These are phyloP conservation scores for Takashimella koratensis DNA, from an alignment of 1,284 basidiomycete genomes.

Conservation along the genomic window DNA sequence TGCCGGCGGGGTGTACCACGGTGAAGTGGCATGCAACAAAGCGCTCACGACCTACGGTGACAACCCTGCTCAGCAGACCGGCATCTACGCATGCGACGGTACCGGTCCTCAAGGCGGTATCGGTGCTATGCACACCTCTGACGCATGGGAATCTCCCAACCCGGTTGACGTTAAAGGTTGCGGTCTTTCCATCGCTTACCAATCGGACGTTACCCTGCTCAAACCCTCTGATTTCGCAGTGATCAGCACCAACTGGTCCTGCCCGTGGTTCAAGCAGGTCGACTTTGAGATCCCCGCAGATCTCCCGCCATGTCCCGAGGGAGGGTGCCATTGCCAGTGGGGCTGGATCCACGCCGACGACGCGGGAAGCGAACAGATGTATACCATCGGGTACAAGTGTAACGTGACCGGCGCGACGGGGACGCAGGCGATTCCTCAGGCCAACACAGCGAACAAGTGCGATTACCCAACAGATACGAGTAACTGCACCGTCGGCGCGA, in stretches of 20 bases:
- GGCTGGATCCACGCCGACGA: conserved; percentile 36
- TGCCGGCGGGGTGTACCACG: conserved; percentile 34
- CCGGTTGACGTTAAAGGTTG: conserved; percentile 41
- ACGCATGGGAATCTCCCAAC: conserved; percentile 25
- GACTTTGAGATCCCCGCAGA: conserved; percentile 39
- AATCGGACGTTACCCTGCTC: conserved; percentile 30
- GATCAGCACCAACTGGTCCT: conserved; percentile 32
- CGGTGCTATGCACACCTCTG: conserved; percentile 41
- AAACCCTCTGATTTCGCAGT: conserved; percentile 39
- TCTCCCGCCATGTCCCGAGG: conserved; percentile 40
- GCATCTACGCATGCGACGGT: neutral
- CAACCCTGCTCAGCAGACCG: neutral
- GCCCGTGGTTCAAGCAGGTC: conserved; percentile 40
- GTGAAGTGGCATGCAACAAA: conserved; percentile 39
- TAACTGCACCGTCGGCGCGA: conserved; percentile 29
- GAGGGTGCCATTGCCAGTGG: conserved; percentile 43
- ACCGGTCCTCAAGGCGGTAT: conserved; percentile 19
- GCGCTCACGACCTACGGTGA: conserved; percentile 21
- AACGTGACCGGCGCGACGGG: conserved; percentile 42
- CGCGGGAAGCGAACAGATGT: conserved; percentile 38
- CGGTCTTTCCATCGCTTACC: conserved; percentile 31
- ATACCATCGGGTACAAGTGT: conserved; percentile 36
- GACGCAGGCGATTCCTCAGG: conserved; percentile 27
- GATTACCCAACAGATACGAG: conserved; percentile 1
- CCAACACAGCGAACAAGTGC: conserved; percentile 29